phyloP scores from a whole-genome alignment of 2,329 filamentous ascomycete species.

The Microascus cirrosus region DNA sequence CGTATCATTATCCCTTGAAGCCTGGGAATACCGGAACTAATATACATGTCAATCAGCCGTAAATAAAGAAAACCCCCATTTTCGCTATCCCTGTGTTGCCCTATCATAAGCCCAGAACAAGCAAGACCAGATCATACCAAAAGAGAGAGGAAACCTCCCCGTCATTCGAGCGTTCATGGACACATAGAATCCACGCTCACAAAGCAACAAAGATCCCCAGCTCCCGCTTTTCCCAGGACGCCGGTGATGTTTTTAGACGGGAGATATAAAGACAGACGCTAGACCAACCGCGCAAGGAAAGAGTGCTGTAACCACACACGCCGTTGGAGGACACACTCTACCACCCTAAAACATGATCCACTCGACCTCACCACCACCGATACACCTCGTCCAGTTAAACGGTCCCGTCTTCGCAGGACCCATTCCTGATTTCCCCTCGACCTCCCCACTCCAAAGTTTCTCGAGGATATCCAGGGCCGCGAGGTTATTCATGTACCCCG shows the following conservation, averaged over 20 bases:
- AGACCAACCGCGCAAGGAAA: neutral
- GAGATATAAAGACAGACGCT: neutral
- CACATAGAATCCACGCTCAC: neutral
- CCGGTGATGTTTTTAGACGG: neutral
- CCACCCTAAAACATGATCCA: slow-evolving; percentile 51
- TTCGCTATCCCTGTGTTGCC: no score
- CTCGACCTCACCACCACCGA: slow-evolving; percentile 48
- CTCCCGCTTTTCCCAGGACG: neutral
- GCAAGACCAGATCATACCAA: no score
- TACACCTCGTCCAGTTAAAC: slow-evolving; percentile 47
- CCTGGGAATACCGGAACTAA: no score
- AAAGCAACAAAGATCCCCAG: neutral
- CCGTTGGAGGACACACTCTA: neutral
- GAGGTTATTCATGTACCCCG: slow-evolving; percentile 88
- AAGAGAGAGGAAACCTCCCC: no score
- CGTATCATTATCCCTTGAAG: no score
- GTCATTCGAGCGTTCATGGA: neutral
- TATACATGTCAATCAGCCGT: no score
- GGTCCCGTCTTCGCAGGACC: slow-evolving; percentile 26
- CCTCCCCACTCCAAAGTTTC: slow-evolving; percentile 61
- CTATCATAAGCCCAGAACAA: no score
- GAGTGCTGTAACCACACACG: neutral
- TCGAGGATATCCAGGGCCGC: slow-evolving; percentile 78
- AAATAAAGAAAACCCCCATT: no score
- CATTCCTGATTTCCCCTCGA: slow-evolving; percentile 23